These are phyloP conservation scores for Candida manassasensis DNA, from an alignment of 805 yeast species.

Conservation along the genomic window DNA sequence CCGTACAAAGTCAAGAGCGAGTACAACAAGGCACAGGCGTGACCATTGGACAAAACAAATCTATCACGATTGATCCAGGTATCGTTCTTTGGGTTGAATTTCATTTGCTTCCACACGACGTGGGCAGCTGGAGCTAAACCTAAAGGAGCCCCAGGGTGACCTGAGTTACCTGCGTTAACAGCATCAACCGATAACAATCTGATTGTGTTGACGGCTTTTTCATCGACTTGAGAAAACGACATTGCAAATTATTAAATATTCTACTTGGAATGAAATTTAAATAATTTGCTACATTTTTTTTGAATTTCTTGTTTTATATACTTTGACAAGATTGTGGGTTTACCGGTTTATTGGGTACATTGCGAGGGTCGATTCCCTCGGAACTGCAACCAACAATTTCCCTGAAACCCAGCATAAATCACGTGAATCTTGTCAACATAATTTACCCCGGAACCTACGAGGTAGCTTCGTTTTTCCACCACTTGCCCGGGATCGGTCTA, in stretches of 20 bases:
- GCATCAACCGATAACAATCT: constrained; percentile 86
- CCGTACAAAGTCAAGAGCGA: constrained; percentile 82
- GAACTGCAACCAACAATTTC: too few relatives aligned
- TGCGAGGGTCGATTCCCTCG: too few relatives aligned
- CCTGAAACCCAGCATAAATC: too few relatives aligned
- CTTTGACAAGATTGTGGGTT: neutral
- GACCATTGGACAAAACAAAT: constrained; percentile 93
- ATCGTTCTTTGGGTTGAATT: constrained; percentile 86
- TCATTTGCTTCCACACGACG: constrained; percentile 74
- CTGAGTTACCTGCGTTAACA: constrained; percentile 85
- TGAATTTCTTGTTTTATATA: neutral
- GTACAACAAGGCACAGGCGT: constrained; percentile 88
- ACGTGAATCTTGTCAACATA: too few relatives aligned
- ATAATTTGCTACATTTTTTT: too few relatives aligned
- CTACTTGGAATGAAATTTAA: too few relatives aligned
- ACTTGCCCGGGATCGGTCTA: too few relatives aligned
- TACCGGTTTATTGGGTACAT: too few relatives aligned
- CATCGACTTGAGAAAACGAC: constrained; percentile 47
- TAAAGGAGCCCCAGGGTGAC: constrained; percentile 99
- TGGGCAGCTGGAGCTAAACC: constrained; percentile 97
- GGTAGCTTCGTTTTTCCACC: too few relatives aligned
- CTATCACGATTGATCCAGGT: constrained; percentile 93
- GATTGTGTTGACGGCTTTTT: constrained; percentile 77
- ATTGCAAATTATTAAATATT: too few relatives aligned
- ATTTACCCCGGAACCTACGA: too few relatives aligned